Evolutionary conservation across 140 eudicot genomes (phyloP).

Genomic region (Cichorium intybus): DNA sequence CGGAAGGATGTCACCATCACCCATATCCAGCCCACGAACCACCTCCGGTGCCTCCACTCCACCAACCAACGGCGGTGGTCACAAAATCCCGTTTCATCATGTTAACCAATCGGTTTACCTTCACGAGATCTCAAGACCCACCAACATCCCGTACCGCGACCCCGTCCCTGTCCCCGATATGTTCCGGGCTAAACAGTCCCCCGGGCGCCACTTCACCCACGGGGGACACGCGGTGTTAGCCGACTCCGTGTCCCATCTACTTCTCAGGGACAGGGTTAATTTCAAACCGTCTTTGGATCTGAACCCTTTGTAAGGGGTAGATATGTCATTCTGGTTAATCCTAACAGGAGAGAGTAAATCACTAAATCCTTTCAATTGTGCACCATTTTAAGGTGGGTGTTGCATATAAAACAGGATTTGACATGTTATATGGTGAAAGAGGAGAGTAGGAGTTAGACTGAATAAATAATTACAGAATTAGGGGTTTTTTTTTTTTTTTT

Average conservation of each 20-base stretch:
- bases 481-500: conserved; percentile 22
- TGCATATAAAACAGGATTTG: conserved; percentile 30
- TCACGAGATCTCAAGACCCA: conserved; percentile 56
- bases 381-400: conserved; percentile 17
- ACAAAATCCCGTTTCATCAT: conserved; percentile 55
- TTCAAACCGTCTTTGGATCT: conserved; percentile 50
- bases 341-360: too few relatives aligned
- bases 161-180: conserved; percentile 55
- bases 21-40: conserved; percentile 85
- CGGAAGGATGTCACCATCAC: conserved; percentile 82
- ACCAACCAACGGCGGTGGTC: conserved; percentile 46
- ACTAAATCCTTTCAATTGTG: conserved; percentile 27
- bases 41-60: conserved; percentile 88
- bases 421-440: conserved; percentile 38
- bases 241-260: conserved; percentile 62
- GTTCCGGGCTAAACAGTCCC: conserved; percentile 52
- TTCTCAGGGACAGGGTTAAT: conserved; percentile 51
- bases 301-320: conserved; percentile 28
- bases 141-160: conserved; percentile 54
- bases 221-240: conserved; percentile 67
- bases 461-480: conserved; percentile 34
- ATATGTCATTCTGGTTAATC: conserved; percentile 14
- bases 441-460: conserved; percentile 35
- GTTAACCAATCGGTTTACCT: conserved; percentile 57
- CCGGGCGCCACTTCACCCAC: conserved; percentile 43